phyloP scores from a whole-genome alignment of 2,329 filamentous ascomycete genomes.

The Fusarium virguliforme region DNA sequence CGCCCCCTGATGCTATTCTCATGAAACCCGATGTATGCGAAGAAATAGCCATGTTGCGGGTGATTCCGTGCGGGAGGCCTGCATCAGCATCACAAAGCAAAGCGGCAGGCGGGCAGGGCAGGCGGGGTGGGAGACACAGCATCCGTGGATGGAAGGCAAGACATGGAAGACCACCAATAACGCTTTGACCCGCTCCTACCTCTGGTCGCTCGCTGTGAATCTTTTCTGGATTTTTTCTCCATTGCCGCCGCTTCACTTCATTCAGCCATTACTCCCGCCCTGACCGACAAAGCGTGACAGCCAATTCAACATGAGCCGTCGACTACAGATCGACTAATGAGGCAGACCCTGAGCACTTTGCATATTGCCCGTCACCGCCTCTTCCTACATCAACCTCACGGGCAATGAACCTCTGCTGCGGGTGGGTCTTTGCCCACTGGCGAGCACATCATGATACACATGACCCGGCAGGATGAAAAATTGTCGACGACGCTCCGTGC shows the following conservation, averaged over 20 bases:
- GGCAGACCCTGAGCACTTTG: constrained; percentile 24
- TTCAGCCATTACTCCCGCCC: constrained; percentile 32
- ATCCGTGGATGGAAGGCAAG: neutral
- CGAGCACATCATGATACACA: constrained; percentile 20
- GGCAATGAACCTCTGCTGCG: constrained; percentile 32
- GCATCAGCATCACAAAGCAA: constrained; percentile 14
- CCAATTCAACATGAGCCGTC: constrained; percentile 16
- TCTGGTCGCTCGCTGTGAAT: constrained; percentile 3
- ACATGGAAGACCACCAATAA: constrained; percentile 11
- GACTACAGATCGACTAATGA: constrained; percentile 36
- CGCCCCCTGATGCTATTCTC: neutral
- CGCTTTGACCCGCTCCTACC: constrained; percentile 37
- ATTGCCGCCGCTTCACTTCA: constrained; percentile 18
- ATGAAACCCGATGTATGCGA: constrained; percentile 4
- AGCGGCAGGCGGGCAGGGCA: neutral
- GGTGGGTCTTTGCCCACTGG: constrained; percentile 26
- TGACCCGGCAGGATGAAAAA: constrained; percentile 4
- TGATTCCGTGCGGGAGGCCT: constrained; percentile 9
- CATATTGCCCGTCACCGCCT: constrained; percentile 41
- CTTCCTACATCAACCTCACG: constrained; percentile 30
- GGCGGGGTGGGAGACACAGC: neutral
- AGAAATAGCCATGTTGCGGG: constrained; percentile 9
- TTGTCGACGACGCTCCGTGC: constrained; percentile 8
- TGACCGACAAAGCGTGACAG: constrained; percentile 44
- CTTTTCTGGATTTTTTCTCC: constrained; percentile 9